Evolutionary conservation across 176 grass and related monocot genomes (phyloP).

Genomic region (Tuctoria greenei): DNA sequence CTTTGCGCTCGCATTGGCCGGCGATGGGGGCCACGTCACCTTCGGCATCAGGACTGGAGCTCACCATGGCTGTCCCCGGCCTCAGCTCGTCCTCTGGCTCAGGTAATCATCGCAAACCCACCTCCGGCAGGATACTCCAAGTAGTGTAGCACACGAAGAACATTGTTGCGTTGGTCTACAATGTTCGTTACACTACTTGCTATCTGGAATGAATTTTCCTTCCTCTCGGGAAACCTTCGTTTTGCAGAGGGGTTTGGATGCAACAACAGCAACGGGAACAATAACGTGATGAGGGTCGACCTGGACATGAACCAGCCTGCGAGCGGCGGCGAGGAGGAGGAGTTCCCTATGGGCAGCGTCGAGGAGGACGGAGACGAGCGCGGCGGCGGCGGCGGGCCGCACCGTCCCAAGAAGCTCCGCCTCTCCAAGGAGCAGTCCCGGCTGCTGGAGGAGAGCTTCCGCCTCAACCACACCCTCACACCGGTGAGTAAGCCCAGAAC

Average conservation of each 20-base stretch:
- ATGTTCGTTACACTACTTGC: neutral
- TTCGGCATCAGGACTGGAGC: slow-evolving; percentile 60
- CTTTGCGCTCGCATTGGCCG: slow-evolving; percentile 10
- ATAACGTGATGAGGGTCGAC: slow-evolving; percentile 66
- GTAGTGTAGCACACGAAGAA: neutral
- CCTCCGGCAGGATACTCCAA: neutral
- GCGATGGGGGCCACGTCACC: slow-evolving; percentile 63
- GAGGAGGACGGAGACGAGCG: slow-evolving; percentile 75
- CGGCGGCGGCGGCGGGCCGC: slow-evolving; percentile 34
- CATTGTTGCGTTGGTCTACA: neutral
- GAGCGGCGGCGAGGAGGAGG: slow-evolving; percentile 75
- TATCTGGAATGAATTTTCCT: neutral
- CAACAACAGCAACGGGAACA: slow-evolving; percentile 14
- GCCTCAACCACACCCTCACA: slow-evolving; percentile 82
- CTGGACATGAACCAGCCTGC: slow-evolving; percentile 97
- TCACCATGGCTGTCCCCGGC: slow-evolving; percentile 94
- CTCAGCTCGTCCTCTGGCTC: slow-evolving; percentile 78
- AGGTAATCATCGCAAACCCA: slow-evolving; percentile 44
- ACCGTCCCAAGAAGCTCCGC: slow-evolving; percentile 83
- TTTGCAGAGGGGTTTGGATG: slow-evolving; percentile 59
- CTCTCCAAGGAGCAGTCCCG: slow-evolving; percentile 92
- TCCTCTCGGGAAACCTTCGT: neutral
- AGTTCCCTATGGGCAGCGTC: slow-evolving; percentile 68
- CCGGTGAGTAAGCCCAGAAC: slow-evolving; percentile 42
- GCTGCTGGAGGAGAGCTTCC: slow-evolving; percentile 89